phyloP scores from a whole-genome alignment of 1,284 basidiomycete genomes.

The Boletus coffeatus region DNA sequence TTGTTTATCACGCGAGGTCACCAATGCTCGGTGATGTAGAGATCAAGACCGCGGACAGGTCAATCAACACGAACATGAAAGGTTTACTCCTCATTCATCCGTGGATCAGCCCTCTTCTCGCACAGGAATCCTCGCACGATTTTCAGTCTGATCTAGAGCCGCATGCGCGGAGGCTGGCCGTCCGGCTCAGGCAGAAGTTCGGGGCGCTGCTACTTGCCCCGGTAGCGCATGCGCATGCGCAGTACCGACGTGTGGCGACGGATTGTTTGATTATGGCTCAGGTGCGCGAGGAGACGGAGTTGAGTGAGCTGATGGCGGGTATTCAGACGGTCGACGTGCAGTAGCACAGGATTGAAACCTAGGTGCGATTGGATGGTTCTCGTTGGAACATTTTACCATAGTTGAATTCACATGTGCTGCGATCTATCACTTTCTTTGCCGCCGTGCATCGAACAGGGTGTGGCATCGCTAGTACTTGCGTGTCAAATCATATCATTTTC shows the following conservation, averaged over 20 bases:
- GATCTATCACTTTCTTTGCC: no score
- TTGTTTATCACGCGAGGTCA: conserved; percentile 1
- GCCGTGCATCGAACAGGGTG: no score
- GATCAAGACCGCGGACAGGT: conserved; percentile 5
- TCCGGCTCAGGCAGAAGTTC: conserved; percentile 5
- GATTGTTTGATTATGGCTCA: conserved; percentile 5
- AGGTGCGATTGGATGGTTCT: background rate
- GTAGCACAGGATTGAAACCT: background rate
- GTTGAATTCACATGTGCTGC: no score
- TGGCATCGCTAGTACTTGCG: no score
- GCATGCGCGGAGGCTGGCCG: background rate
- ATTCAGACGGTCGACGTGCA: conserved; percentile 9
- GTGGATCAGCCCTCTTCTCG: conserved; percentile 8
- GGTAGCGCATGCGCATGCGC: background rate
- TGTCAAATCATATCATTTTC: no score
- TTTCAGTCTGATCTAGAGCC: background rate
- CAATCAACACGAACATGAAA: background rate
- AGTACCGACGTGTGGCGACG: conserved; percentile 8
- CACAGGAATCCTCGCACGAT: conserved; percentile 1
- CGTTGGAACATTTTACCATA: background rate
- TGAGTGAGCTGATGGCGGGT: background rate
- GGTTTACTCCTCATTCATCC: conserved; percentile 8
- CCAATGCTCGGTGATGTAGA: conserved; percentile 1
- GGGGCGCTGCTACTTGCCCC: conserved; percentile 8
- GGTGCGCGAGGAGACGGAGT: background rate